Evolutionary conservation across 495 filamentous ascomycete genomes (phyloP).

Genomic region (Platismatia glauca): DNA sequence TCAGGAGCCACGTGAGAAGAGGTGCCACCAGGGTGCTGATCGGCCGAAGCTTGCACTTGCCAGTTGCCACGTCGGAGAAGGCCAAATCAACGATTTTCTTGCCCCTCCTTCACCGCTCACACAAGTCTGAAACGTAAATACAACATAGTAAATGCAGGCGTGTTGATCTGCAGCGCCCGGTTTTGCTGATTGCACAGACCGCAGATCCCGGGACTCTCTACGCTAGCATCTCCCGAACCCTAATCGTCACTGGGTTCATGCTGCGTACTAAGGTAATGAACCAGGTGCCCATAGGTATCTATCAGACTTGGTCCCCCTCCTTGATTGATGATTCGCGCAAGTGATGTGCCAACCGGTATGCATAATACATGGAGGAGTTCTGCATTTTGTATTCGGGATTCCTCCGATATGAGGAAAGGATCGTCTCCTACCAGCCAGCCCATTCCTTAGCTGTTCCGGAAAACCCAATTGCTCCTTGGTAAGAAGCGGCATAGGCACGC

Average conservation of each 20-base stretch:
- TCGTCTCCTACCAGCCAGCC: not conserved
- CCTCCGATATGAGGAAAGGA: not conserved
- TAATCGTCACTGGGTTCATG: not conserved
- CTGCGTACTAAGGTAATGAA: too few relatives aligned
- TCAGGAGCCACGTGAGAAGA: not conserved
- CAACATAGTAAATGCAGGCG: not conserved
- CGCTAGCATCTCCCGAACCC: not conserved
- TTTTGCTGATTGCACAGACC: not conserved
- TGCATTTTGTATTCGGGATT: not conserved
- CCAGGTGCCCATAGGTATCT: too few relatives aligned
- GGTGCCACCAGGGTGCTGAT: not conserved
- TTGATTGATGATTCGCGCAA: not conserved
- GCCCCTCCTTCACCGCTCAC: constrained; percentile 11
- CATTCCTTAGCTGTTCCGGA: not conserved
- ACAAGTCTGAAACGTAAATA: constrained; percentile 11
- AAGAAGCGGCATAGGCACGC: not conserved
- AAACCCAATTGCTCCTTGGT: not conserved
- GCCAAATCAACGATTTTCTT: not conserved
- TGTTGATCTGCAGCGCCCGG: not conserved
- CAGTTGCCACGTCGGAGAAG: not conserved
- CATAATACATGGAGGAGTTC: not conserved
- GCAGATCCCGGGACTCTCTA: not conserved
- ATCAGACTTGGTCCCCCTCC: too few relatives aligned
- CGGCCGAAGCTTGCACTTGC: not conserved
- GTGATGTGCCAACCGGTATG: not conserved